Evolutionary conservation across 306 rosid genomes (phyloP).

Genomic region (Cucumis melo): DNA sequence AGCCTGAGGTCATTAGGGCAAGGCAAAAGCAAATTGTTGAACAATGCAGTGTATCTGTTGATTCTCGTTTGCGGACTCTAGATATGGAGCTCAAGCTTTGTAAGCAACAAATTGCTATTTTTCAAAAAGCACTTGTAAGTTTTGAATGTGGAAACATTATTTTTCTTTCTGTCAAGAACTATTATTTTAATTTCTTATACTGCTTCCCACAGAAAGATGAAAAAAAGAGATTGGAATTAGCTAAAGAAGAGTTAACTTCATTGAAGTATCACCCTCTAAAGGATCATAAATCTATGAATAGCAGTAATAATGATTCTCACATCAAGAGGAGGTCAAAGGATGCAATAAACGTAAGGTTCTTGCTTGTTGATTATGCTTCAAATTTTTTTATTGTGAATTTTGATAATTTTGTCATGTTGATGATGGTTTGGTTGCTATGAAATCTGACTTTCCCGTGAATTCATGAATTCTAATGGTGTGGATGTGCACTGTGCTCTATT

Average conservation of each 20-base stretch:
- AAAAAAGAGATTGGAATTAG: constrained; percentile 39
- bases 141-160: not conserved
- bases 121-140: constrained; percentile 57
- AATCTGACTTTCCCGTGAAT: not conserved
- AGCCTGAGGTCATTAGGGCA: constrained; percentile 50
- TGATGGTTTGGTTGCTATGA: not conserved
- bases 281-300: constrained; percentile 11
- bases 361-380: not conserved
- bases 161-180: not conserved
- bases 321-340: constrained; percentile 33
- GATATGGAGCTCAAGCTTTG: constrained; percentile 57
- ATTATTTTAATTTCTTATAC: not conserved
- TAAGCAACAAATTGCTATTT: constrained; percentile 35
- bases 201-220: constrained; percentile 41
- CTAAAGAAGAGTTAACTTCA: constrained; percentile 43
- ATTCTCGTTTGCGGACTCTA: constrained; percentile 31
- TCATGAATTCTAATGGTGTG: not conserved
- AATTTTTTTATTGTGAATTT: not conserved
- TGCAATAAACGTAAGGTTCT: not conserved
- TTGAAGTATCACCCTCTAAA: constrained; percentile 60
- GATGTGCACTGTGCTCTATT: not conserved
- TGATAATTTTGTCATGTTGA: not conserved
- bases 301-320: constrained; percentile 9
- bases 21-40: constrained; percentile 41
- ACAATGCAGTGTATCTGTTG: constrained; percentile 44